These are phyloP conservation scores for Leavenworthia alabamica DNA, from an alignment of 345 rosid genomes.

Conservation along the genomic window DNA sequence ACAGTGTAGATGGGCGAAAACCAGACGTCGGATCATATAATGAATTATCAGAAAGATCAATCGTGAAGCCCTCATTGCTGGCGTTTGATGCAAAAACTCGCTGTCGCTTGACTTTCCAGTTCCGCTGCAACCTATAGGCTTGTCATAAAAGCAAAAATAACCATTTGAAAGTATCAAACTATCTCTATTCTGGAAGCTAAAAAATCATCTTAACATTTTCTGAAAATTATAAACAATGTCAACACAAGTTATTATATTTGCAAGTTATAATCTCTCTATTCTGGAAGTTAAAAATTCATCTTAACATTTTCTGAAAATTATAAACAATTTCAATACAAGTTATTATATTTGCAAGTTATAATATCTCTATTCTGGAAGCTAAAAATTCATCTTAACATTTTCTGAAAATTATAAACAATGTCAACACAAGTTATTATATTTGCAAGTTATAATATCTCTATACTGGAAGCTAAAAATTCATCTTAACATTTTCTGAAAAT, in stretches of 20 bases:
- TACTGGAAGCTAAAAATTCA: neutral
- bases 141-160: conserved; percentile 3
- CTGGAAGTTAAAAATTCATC: too few relatives aligned
- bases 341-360: too few relatives aligned
- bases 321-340: too few relatives aligned
- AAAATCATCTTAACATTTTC: neutral
- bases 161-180: neutral
- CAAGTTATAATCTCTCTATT: too few relatives aligned
- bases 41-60: conserved; percentile 77
- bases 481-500: neutral
- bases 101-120: conserved; percentile 95
- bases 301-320: neutral
- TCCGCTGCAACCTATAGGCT: conserved; percentile 86
- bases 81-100: conserved; percentile 57
- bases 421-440: neutral
- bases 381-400: neutral
- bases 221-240: too few relatives aligned
- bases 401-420: neutral
- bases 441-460: neutral
- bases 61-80: conserved; percentile 74
- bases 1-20: conserved; percentile 53
- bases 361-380: too few relatives aligned
- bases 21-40: conserved; percentile 41
- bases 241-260: too few relatives aligned
- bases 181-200: neutral